phyloP scores from a whole-genome alignment of 2,329 filamentous ascomycete species.

The Lasiodiplodia gonubiensis region DNA sequence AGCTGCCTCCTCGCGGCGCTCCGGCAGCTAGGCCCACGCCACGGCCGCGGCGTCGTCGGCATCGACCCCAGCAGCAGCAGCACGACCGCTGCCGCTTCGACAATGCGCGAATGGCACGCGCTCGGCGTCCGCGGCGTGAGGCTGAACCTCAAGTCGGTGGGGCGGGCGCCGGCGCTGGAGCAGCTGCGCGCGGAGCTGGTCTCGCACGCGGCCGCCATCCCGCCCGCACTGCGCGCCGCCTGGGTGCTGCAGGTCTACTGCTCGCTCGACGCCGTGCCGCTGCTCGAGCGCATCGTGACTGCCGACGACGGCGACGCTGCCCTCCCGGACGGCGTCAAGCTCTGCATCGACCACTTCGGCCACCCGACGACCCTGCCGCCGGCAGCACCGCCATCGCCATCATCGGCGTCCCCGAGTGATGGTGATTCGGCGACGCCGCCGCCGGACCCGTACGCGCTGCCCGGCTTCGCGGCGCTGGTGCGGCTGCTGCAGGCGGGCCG shows the following conservation, averaged over 20 bases:
- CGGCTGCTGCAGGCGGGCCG: slow-evolving; percentile 54
- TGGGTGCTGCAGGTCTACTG: slow-evolving; percentile 68
- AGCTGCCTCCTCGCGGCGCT: slow-evolving; percentile 63
- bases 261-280: slow-evolving; percentile 56
- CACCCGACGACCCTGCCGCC: slow-evolving; percentile 51
- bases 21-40: slow-evolving; percentile 53
- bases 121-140: slow-evolving; percentile 65
- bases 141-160: slow-evolving; percentile 63
- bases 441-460: slow-evolving; percentile 49
- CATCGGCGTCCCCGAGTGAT: no score
- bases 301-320: slow-evolving; percentile 33
- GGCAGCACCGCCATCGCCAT: not conserved
- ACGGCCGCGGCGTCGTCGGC: slow-evolving; percentile 62
- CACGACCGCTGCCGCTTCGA: no score
- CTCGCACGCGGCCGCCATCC: slow-evolving; percentile 58
- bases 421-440: no score
- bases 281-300: slow-evolving; percentile 58
- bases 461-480: slow-evolving; percentile 58
- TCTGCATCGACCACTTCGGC: slow-evolving; percentile 67
- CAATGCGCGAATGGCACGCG: slow-evolving; percentile 60
- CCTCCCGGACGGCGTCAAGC: slow-evolving; percentile 53
- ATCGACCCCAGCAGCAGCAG: slow-evolving; percentile 53
- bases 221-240: slow-evolving; percentile 43
- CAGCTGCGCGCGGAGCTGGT: slow-evolving; percentile 53
- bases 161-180: slow-evolving; percentile 43